Evolutionary conservation across 371 early-diverging fungal species (phyloP).

Genomic region (Mortierella sp.): DNA sequence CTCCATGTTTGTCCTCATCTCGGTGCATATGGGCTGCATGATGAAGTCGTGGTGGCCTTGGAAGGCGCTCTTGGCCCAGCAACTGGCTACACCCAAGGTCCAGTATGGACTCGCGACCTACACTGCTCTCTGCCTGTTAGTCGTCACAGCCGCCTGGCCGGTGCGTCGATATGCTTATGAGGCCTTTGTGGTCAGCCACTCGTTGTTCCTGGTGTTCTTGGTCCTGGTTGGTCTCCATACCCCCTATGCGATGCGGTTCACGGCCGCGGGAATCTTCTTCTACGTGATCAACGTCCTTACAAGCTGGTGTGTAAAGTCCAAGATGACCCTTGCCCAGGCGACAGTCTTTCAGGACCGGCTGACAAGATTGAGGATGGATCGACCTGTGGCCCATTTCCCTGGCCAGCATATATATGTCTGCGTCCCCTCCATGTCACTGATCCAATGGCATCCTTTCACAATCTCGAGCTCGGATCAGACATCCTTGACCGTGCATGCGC

Average conservation of each 20-base stretch:
- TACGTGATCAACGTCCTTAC: conserved; percentile 64
- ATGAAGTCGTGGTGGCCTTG: conserved; percentile 63
- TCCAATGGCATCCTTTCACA: conserved; percentile 77
- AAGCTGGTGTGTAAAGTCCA: conserved; percentile 70
- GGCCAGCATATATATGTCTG: conserved; percentile 71
- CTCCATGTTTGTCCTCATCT: conserved; percentile 61
- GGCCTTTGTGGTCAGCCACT: conserved; percentile 63
- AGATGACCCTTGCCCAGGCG: conserved; percentile 63
- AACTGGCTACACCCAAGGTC: conserved; percentile 63
- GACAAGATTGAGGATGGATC: conserved; percentile 63
- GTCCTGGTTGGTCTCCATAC: conserved; percentile 69
- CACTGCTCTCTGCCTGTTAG: conserved; percentile 62
- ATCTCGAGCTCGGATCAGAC: conserved; percentile 60
- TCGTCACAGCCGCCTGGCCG: conserved; percentile 65
- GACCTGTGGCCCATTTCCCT: conserved; percentile 60
- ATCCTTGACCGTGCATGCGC: conserved; percentile 60
- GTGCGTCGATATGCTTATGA: conserved; percentile 66
- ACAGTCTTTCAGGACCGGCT: conserved; percentile 61
- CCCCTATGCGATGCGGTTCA: conserved; percentile 74
- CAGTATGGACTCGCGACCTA: conserved; percentile 69
- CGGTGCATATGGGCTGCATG: conserved; percentile 68
- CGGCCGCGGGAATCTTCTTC: conserved; percentile 64
- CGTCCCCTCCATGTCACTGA: conserved; percentile 66
- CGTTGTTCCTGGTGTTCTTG: conserved; percentile 61
- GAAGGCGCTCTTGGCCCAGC: conserved; percentile 57